phyloP scores from a whole-genome alignment of 2,329 filamentous ascomycete genomes.

The Sphaerulina musiva region DNA sequence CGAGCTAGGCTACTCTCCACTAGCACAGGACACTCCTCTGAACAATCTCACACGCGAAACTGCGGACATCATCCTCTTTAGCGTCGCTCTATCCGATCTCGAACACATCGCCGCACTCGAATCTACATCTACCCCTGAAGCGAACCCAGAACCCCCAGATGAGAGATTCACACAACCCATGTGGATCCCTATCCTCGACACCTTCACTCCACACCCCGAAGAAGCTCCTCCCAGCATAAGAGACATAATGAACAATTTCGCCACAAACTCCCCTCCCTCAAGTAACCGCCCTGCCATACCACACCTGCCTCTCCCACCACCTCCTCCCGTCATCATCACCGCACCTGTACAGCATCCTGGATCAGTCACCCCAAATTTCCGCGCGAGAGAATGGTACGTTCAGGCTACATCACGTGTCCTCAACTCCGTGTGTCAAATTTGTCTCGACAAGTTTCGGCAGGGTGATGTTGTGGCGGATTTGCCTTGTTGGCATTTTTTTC shows the following conservation, averaged over 20 bases:
- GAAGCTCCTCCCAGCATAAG: background rate
- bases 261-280: too few relatives aligned
- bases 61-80: too few relatives aligned
- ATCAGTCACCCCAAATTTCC: background rate
- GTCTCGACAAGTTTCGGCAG: constrained; percentile 6
- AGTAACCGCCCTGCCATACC: background rate
- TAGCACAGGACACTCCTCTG: background rate
- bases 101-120: background rate
- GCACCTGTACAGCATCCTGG: background rate
- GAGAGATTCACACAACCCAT: background rate
- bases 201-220: background rate
- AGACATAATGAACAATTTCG: background rate
- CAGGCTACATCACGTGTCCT: background rate
- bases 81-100: background rate
- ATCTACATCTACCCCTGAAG: background rate
- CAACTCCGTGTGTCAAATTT: background rate
- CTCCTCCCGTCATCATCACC: background rate
- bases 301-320: background rate
- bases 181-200: background rate
- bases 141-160: background rate
- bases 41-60: background rate
- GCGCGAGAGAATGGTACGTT: constrained; percentile 1
- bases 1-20: background rate
- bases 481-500: constrained; percentile 12
- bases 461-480: constrained; percentile 10